These are phyloP conservation scores for Ambrosiella beaveri DNA, from an alignment of 2,329 filamentous ascomycete species.

Conservation along the genomic window DNA sequence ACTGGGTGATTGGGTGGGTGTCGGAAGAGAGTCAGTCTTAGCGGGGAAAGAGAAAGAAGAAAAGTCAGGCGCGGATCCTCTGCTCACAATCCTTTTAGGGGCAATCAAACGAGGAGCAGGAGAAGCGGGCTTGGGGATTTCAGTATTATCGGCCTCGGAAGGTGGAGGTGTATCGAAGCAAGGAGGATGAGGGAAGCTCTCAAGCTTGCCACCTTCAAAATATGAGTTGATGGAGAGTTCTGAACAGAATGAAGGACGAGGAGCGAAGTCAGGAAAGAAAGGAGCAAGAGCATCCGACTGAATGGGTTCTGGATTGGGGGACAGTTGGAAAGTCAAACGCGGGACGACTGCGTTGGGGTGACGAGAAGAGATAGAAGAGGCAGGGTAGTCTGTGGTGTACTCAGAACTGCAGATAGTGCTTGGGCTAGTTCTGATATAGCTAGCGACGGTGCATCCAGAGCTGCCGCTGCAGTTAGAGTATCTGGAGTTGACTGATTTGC, in stretches of 20 bases:
- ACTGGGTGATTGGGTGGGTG: constrained; percentile 7
- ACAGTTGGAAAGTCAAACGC: constrained; percentile 9
- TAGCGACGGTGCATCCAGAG: constrained; percentile 5
- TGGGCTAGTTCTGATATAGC: constrained; percentile 10
- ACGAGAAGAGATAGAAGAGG: constrained; percentile 8
- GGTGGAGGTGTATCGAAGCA: constrained; percentile 5
- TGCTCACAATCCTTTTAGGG: constrained; percentile 4
- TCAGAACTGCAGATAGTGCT: constrained; percentile 11
- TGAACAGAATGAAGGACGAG: constrained; percentile 12
- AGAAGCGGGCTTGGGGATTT: constrained; percentile 1
- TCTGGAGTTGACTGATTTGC: constrained; percentile 7
- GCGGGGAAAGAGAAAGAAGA: constrained; percentile 9
- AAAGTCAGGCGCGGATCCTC: constrained; percentile 10
- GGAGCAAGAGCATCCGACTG: constrained; percentile 2
- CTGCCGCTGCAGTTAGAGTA: constrained; percentile 11
- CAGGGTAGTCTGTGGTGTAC: constrained; percentile 2
- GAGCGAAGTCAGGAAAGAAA: constrained; percentile 2
- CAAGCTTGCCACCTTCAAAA: constrained; percentile 12
- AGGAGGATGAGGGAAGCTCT: constrained; percentile 11
- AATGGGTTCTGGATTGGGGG: constrained; percentile 2
- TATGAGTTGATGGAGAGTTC: constrained; percentile 12
- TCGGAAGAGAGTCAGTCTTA: background rate
- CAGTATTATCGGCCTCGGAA: constrained; percentile 1
- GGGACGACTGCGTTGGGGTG: constrained; percentile 1
- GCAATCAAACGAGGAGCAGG: background rate